Evolutionary conservation across 2,329 filamentous ascomycete genomes (phyloP), one percentile per base, ranked within the genome.

Genomic region (Penicillium hordei): DNA sequence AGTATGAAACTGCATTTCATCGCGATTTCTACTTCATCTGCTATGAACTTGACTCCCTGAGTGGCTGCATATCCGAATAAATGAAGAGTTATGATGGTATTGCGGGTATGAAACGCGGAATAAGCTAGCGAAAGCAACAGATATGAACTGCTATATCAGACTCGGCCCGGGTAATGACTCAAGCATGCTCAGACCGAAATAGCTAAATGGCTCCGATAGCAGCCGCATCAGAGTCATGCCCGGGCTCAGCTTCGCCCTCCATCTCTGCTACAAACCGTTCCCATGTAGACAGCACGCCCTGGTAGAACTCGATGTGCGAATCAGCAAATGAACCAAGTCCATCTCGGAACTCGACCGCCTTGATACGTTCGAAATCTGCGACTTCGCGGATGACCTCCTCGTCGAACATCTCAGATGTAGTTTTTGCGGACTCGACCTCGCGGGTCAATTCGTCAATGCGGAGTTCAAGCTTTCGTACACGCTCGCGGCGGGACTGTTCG

Each of bases 371-470:
- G 77, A 99, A 99, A 72, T 97, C 93, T 21, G 84, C 84, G 0
- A 97, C 90, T 74, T 99, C 94, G 69, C 90, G 89, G 43, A 97
- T 89, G 1, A 97, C 93, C 76, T 97, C 92, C 71, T 97, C 93
- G 75, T 97, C 94, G 69, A 99, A 99, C 72, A 91, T 88, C 75
- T 97, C 92, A 50, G 88, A 91, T 15, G 89, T 91, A 70, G 88
- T 89, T 76, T 92, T 92, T 6, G 94, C 91, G 44, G 85, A 85
- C 75, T 97, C 93, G 0, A 96, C 93, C 74, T 96, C 92, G 25
- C 86, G 84, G 3, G 91, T 96, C 40, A 99, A 82, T 70, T 96
- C 90, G 68, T 96, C 91, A 66, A 99, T 96, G 64, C 91, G 88
- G 49, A 97, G 82, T 76, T 99, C 94, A 4, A 97, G 83, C 76